Evolutionary conservation across 225 moss, liverwort and hornwort species (phyloP).

Genomic region (Rhytidiadelphus loreus): DNA sequence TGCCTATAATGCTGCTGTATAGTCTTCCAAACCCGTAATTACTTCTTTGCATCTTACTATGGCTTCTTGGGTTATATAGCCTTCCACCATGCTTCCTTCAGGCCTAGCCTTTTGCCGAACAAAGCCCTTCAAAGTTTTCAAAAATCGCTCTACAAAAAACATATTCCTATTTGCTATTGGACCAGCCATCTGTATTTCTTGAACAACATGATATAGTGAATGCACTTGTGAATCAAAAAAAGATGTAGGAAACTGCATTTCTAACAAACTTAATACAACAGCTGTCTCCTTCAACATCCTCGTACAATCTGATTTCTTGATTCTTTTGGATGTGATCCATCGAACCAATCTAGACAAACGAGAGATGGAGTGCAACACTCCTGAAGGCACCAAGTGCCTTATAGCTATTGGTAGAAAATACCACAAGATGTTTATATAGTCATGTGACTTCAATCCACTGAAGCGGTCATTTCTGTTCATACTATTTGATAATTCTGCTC

Average conservation of each 20-base stretch:
- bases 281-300: fast-evolving
- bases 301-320: fast-evolving
- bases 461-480: too few species aligned
- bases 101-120: background rate
- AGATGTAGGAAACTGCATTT: background rate
- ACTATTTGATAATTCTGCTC: too few species aligned
- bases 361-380: too few species aligned
- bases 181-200: background rate
- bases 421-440: too few species aligned
- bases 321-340: background rate
- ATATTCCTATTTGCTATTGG: background rate
- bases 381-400: too few species aligned
- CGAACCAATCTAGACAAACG: too few species aligned
- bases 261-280: background rate
- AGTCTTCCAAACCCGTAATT: too few species aligned
- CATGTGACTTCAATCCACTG: too few species aligned
- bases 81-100: background rate
- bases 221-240: background rate
- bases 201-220: background rate
- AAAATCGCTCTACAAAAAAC: background rate
- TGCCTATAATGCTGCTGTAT: too few species aligned
- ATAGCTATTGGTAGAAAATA: too few species aligned
- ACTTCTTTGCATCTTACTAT: background rate
- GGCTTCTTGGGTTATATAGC: background rate
- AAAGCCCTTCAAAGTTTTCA: background rate